phyloP scores from a whole-genome alignment of 139 green algal genomes.

The Chloropicon primus region DNA sequence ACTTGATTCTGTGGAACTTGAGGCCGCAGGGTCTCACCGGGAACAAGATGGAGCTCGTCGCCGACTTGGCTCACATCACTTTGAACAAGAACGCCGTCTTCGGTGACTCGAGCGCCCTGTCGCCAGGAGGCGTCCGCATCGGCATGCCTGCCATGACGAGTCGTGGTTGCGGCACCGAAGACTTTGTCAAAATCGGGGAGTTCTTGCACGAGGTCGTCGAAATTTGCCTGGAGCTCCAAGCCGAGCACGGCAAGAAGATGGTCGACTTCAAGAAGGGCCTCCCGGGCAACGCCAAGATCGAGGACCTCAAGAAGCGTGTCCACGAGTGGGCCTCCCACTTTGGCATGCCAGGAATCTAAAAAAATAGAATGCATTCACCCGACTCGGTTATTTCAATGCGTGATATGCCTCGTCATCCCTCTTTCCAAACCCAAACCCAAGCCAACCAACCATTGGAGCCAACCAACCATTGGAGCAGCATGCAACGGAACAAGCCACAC shows the following conservation, averaged over 20 bases:
- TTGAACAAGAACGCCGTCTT: slow-evolving; percentile 86
- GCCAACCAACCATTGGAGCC: no score
- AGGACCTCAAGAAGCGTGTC: slow-evolving; percentile 25
- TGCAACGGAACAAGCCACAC: no score
- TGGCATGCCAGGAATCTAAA: slow-evolving; percentile 41
- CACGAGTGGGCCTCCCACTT: slow-evolving; percentile 36
- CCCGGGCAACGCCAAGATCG: slow-evolving; percentile 15
- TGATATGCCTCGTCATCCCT: no score
- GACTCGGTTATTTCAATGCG: no score
- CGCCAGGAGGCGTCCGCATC: slow-evolving; percentile 66
- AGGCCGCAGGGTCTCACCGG: slow-evolving; percentile 63
- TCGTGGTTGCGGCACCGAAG: slow-evolving; percentile 41
- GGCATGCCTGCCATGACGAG: slow-evolving; percentile 73
- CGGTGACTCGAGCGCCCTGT: slow-evolving; percentile 61
- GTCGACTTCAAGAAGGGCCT: slow-evolving; percentile 66
- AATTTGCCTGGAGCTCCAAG: slow-evolving; percentile 53
- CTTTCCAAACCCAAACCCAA: no score
- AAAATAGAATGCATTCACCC: no score
- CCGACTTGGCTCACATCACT: slow-evolving; percentile 73
- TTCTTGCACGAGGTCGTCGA: slow-evolving; percentile 54
- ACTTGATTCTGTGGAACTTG: slow-evolving; percentile 78
- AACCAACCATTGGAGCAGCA: no score
- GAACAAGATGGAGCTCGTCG: slow-evolving; percentile 66
- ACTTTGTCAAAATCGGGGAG: slow-evolving; percentile 53
- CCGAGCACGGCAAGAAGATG: slow-evolving; percentile 59